Conservation (phyloP, 768 basidiomycete species). For the Russula brevipes region DNA sequence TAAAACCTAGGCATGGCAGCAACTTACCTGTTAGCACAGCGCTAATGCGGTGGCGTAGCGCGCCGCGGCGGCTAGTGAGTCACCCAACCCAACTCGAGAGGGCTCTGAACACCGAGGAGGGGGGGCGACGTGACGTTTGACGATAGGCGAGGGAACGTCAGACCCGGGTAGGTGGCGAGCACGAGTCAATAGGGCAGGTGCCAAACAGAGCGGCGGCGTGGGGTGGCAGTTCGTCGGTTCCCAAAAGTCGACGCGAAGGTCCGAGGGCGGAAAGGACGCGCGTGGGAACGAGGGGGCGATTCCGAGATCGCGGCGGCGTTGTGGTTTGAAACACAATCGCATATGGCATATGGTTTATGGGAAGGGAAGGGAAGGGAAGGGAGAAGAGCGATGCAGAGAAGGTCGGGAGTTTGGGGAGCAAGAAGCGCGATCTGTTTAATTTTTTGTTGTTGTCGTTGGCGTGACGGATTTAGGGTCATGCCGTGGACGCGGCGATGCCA, state of each 20-base stretch:
- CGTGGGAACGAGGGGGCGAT: not conserved
- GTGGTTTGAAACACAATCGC: not conserved
- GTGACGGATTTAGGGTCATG: not conserved
- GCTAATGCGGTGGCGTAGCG: conserved; percentile 4
- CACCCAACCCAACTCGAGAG: not conserved
- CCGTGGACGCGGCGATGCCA: not conserved
- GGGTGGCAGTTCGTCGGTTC: too few relatives aligned
- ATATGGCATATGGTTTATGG: not conserved
- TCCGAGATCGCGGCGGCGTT: not conserved
- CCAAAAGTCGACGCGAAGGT: not conserved
- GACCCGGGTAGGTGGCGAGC: not conserved
- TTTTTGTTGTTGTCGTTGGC: not conserved
- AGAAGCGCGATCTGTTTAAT: not conserved
- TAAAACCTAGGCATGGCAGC: not conserved
- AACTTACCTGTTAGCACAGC: not conserved
- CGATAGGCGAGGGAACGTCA: not conserved
- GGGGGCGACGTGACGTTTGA: not conserved
- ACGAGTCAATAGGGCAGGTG: not conserved
- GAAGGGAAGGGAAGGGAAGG: not conserved
- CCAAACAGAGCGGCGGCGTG: not conserved
- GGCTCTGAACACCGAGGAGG: not conserved
- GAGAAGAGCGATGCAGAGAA: not conserved
- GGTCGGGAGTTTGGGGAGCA: not conserved
- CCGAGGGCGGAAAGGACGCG: not conserved
- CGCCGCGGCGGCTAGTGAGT: conserved; percentile 2